These are phyloP conservation scores for Cruciata laevipes DNA, from an alignment of 257 asterid species.

Conservation along the genomic window DNA sequence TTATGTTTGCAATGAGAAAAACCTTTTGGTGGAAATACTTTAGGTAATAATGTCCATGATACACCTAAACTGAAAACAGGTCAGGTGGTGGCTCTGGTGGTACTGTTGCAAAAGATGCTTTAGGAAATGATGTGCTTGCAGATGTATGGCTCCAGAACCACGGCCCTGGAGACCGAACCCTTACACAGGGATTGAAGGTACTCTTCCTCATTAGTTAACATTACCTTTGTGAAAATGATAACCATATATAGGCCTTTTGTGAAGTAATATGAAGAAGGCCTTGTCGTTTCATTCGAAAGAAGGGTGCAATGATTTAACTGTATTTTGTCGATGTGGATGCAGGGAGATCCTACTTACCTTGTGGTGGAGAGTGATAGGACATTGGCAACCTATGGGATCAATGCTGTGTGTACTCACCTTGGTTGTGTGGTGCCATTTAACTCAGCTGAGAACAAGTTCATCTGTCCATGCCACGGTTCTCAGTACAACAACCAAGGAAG, in stretches of 20 bases:
- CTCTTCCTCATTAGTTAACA: conserved; percentile 1
- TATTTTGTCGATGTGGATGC: conserved; percentile 12
- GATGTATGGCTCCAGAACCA: conserved; percentile 61
- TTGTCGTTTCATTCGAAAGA: background rate
- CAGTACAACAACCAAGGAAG: conserved; percentile 90
- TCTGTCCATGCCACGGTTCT: conserved; percentile 98
- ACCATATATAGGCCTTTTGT: no score
- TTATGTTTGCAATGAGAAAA: background rate
- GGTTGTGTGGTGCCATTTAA: conserved; percentile 98
- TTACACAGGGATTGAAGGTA: conserved; percentile 86
- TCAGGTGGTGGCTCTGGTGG: conserved; percentile 50
- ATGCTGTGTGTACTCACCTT: conserved; percentile 92
- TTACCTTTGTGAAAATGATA: background rate
- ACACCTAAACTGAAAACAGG: conserved; percentile 30
- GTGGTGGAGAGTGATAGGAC: conserved; percentile 87
- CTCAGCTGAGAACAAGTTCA: conserved; percentile 82
- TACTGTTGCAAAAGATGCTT: conserved; percentile 70
- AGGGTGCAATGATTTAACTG: background rate
- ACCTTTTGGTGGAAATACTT: background rate
- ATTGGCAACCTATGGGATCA: conserved; percentile 84
- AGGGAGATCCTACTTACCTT: conserved; percentile 97
- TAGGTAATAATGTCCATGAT: background rate
- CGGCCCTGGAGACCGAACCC: conserved; percentile 85
- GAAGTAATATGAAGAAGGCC: background rate
- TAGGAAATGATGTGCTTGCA: conserved; percentile 76